These are phyloP conservation scores for Tubosaeta sp. DNA, from an alignment of 768 basidiomycete genomes.

Conservation along the genomic window DNA sequence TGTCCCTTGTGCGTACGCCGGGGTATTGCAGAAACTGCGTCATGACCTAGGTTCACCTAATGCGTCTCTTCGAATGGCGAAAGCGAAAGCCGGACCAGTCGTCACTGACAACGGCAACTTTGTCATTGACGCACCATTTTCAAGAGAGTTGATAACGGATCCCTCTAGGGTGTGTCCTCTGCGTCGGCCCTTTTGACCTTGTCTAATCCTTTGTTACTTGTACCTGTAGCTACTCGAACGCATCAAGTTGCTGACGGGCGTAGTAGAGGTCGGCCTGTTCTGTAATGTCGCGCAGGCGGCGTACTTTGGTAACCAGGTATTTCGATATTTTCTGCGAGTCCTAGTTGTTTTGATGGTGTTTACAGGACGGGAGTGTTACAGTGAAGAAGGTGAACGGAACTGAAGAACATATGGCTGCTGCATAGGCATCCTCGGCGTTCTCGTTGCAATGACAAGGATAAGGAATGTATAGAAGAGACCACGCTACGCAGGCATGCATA, in stretches of 20 bases:
- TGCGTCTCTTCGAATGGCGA: slow-evolving; percentile 88
- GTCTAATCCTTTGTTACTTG: neutral
- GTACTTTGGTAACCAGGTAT: slow-evolving; percentile 89
- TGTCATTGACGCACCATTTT: slow-evolving; percentile 93
- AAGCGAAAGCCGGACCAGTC: slow-evolving; percentile 91
- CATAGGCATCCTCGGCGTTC: neutral
- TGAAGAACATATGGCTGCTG: slow-evolving; percentile 15
- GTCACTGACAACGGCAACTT: slow-evolving; percentile 98
- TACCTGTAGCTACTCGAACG: slow-evolving; percentile 58
- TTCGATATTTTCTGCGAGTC: neutral
- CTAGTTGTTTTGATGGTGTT: neutral
- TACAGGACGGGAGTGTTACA: slow-evolving; percentile 67
- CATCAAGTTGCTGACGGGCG: slow-evolving; percentile 94
- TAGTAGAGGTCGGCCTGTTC: slow-evolving; percentile 99
- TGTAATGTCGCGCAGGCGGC: slow-evolving; percentile 89
- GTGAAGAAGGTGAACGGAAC: slow-evolving; percentile 39
- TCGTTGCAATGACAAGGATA: neutral
- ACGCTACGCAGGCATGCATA: neutral
- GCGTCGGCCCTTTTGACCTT: neutral
- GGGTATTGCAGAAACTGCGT: slow-evolving; percentile 71
- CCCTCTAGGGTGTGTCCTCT: slow-evolving; percentile 48
- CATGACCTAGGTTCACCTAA: slow-evolving; percentile 57
- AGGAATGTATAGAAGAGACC: neutral
- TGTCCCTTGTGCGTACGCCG: slow-evolving; percentile 94
- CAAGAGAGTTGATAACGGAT: slow-evolving; percentile 58